These are phyloP conservation scores for Tardiomyces digboiensis DNA, from an alignment of 1,139 yeast species.

Conservation along the genomic window DNA sequence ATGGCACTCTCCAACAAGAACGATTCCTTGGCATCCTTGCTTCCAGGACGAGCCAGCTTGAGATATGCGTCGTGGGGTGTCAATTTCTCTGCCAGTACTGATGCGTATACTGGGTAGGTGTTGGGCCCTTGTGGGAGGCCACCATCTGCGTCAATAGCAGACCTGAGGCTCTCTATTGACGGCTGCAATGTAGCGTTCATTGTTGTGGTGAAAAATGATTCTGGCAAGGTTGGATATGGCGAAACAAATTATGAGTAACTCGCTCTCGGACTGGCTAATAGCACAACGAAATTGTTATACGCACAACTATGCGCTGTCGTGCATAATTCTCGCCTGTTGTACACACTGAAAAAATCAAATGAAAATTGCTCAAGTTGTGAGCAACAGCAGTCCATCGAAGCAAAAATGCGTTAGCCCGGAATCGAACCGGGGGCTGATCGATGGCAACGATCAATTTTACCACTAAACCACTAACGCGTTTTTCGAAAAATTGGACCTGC, in stretches of 20 bases:
- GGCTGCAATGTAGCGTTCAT: neutral
- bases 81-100: slow-evolving; percentile 63
- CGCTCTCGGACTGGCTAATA: no score
- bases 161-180: neutral
- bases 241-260: no score
- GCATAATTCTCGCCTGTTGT: no score
- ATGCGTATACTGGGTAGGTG: slow-evolving; percentile 72
- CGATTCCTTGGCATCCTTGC: slow-evolving; percentile 43
- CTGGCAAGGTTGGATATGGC: no score
- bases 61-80: slow-evolving; percentile 89
- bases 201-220: no score
- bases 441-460: slow-evolving; percentile 1
- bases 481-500: no score
- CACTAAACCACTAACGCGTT: slow-evolving; percentile 1
- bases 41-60: slow-evolving; percentile 66
- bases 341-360: no score
- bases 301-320: no score
- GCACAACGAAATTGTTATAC: no score
- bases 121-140: slow-evolving; percentile 2
- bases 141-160: neutral
- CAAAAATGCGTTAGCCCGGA: slow-evolving; percentile 1
- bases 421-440: slow-evolving; percentile 1
- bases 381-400: no score
- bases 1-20: slow-evolving; percentile 83
- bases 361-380: no score